Conservation (phyloP, 116 monocot genomes). For the Cymodocea nodosa region DNA sequence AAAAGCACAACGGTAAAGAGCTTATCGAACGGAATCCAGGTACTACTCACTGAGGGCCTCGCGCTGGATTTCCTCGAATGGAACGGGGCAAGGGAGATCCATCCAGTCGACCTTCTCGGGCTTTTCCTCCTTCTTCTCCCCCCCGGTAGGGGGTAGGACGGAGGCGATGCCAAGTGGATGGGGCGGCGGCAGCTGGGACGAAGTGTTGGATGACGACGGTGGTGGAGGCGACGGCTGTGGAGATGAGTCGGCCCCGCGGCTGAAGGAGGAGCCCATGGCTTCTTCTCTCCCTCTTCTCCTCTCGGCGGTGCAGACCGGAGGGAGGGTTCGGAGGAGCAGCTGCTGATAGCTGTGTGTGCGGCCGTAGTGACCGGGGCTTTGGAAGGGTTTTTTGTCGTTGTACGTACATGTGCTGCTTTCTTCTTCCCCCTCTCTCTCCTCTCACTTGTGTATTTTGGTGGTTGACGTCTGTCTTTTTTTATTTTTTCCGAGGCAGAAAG, state of each 20-base stretch:
- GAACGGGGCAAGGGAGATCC: constrained; percentile 75
- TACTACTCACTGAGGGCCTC: constrained; percentile 69
- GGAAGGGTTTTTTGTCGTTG: too few species aligned
- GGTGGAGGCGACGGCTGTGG: neutral
- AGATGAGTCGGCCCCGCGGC: constrained; percentile 16
- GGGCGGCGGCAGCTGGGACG: constrained; percentile 12
- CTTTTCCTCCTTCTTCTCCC: constrained; percentile 26
- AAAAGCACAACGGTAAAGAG: neutral
- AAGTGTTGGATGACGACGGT: neutral
- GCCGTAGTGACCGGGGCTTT: too few species aligned
- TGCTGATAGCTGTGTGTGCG: too few species aligned
- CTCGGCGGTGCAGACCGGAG: neutral
- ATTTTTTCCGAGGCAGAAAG: too few species aligned
- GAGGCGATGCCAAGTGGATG: constrained; percentile 29
- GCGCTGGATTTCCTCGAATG: constrained; percentile 84
- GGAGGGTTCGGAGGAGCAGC: neutral
- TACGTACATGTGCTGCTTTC: too few species aligned
- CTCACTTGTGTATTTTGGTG: too few species aligned
- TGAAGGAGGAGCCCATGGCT: constrained; percentile 35
- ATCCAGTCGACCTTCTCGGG: constrained; percentile 50
- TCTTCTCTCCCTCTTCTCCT: neutral
- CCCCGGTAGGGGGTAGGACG: constrained; percentile 23
- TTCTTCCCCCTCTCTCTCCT: too few species aligned
- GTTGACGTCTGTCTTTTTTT: too few species aligned
- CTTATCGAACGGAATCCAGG: neutral